Base-by-base conservation (phyloP, 2,329 filamentous ascomycete genomes). In the Elsinoe perseae region DNA sequence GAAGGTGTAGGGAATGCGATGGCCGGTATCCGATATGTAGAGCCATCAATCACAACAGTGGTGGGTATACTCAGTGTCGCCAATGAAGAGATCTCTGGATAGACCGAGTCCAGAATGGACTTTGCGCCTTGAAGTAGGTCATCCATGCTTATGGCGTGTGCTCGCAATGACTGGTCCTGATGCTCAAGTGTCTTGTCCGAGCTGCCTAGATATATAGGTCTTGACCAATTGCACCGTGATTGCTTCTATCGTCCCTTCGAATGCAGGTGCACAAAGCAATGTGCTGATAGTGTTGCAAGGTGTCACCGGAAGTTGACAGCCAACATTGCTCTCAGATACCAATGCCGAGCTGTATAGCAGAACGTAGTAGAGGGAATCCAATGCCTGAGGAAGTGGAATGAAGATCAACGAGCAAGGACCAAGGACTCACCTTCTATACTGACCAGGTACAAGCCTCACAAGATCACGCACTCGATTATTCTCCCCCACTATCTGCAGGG, bases 31-130 rank as follows among this genome's bases (percentile, higher is more conserved):
- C 54, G 50, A n/a, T 59, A 59, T 12, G 62, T 62, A 9, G 61
- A 59, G 2, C 55, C 54, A 0, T 59, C 61, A 16, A 62, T 59
- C 8, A 59, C 58, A 10, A 63, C 58, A 1, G 60, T 59, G 6
- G 53, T 44, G n/a, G 61, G 60, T 57, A 58, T 57, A 1, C 61
- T 61, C 5, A 63, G 23, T 1, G 56, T 32, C 3, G 54, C 57
- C 6, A 61, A 10, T 40, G 59, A 36, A 2, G 53, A 56, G 42
- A 56, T 56, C 53, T 56, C 38, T 16, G 53, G 53, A n/a, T 56
- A 56, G 23, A 56, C 28, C 12, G 53, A 56, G 42, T 56, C 53
- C 20, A 56, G 36, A 23, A 56, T 40, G 23, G 53, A 56, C 42
- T 56, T 56, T 21, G 53, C 53, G 20, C 38, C 34, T 14, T 46